Conservation (phyloP, 139 green algal genomes). For the Axilococcus clingmanii region DNA sequence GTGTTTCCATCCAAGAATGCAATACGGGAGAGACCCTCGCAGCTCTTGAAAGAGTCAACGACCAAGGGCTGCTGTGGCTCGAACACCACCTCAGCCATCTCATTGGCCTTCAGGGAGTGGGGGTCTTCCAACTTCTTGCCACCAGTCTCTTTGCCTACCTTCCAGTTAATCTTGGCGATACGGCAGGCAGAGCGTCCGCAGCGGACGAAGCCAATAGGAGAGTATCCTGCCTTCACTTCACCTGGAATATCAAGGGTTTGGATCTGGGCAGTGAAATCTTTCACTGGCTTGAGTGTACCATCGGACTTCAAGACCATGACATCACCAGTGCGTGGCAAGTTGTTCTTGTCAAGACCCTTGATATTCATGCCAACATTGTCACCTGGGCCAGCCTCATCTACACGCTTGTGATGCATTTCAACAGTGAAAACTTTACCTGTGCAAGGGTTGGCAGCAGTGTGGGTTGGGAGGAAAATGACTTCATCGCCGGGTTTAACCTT, state of each 20-base stretch:
- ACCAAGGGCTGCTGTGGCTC: slow-evolving; percentile 78
- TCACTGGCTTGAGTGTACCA: slow-evolving; percentile 61
- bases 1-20: slow-evolving; percentile 91
- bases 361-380: slow-evolving; percentile 99
- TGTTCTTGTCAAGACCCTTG: slow-evolving; percentile 89
- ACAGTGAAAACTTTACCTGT: slow-evolving; percentile 96
- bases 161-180: slow-evolving; percentile 77
- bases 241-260: slow-evolving; percentile 88
- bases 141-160: slow-evolving; percentile 91
- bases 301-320: slow-evolving; percentile 91
- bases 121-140: slow-evolving; percentile 86
- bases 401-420: slow-evolving; percentile 99
- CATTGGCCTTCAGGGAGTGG: slow-evolving; percentile 82
- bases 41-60: slow-evolving; percentile 85
- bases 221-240: slow-evolving; percentile 87
- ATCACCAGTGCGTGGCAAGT: slow-evolving; percentile 83
- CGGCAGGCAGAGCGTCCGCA: slow-evolving; percentile 79
- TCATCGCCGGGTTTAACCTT: slow-evolving; percentile 88
- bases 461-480: slow-evolving; percentile 79
- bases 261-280: slow-evolving; percentile 83
- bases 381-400: slow-evolving; percentile 81
- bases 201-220: slow-evolving; percentile 84
- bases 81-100: slow-evolving; percentile 80
- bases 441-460: slow-evolving; percentile 80
- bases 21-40: slow-evolving; percentile 87